Evolutionary conservation across 371 early-diverging fungal genomes (phyloP).

Genomic region (Hamiltosporidium tvaerminnensis): DNA sequence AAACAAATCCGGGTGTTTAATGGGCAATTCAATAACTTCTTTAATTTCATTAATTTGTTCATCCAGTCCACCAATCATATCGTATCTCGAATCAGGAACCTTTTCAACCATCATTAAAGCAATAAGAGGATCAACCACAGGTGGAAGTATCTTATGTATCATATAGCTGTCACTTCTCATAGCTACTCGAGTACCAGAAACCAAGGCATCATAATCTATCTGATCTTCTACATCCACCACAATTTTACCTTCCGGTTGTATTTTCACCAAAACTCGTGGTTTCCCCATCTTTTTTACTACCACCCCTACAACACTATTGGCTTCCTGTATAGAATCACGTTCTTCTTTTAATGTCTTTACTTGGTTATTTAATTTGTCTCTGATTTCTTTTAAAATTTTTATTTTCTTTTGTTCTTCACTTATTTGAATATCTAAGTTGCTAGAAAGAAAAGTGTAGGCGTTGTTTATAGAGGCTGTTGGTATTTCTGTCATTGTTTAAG

Average conservation of each 20-base stretch:
- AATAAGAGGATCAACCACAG: constrained; percentile 78
- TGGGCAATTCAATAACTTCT: constrained; percentile 93
- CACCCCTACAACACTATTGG: constrained; percentile 87
- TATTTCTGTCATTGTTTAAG: too few relatives aligned
- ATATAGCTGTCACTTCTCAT: constrained; percentile 71
- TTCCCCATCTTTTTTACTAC: constrained; percentile 97
- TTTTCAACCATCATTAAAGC: constrained; percentile 99
- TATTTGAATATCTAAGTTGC: too few relatives aligned
- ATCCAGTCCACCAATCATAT: constrained; percentile 95
- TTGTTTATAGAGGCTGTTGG: too few relatives aligned
- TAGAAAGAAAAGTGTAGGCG: too few relatives aligned
- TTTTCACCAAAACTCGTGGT: constrained; percentile 89
- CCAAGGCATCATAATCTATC: constrained; percentile 68
- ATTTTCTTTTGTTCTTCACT: neutral
- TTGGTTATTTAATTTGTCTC: constrained; percentile 1
- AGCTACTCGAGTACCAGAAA: constrained; percentile 84
- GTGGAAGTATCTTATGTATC: constrained; percentile 75
- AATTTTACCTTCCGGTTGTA: constrained; percentile 93
- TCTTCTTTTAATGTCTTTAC: constrained; percentile 93
- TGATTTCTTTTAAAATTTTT: neutral
- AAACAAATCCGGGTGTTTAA: constrained; percentile 94
- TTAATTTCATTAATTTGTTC: constrained; percentile 98
- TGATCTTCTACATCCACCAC: constrained; percentile 76
- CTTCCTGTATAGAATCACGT: constrained; percentile 82
- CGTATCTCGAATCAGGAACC: constrained; percentile 95